phyloP scores from a whole-genome alignment of 2,329 filamentous ascomycete genomes.

The Fusarium napiforme region DNA sequence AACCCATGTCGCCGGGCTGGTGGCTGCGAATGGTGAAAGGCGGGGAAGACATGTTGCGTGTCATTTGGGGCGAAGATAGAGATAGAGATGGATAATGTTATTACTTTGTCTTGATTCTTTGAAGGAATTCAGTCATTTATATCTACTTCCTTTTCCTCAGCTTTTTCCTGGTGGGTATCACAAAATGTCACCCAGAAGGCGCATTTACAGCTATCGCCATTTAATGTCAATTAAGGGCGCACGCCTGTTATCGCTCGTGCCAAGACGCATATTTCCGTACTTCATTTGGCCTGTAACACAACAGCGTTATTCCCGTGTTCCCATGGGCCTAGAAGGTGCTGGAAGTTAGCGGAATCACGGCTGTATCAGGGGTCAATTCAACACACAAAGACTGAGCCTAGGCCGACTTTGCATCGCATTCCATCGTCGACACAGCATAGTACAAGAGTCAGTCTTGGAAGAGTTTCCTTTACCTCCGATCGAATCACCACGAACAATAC shows the following conservation, averaged over 20 bases:
- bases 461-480: rapidly evolving
- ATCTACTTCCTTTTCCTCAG: no score
- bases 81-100: no score
- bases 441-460: neutral
- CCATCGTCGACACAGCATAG: rapidly evolving
- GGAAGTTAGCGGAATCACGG: rapidly evolving
- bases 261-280: neutral
- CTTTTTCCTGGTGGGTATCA: neutral
- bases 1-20: slow-evolving; percentile 1
- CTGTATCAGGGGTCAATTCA: neutral
- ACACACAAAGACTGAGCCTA: neutral
- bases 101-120: no score
- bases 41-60: neutral
- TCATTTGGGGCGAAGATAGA: neutral
- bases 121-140: no score
- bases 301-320: neutral
- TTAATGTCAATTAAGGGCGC: neutral
- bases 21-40: neutral
- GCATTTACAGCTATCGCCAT: neutral
- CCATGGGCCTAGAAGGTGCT: rapidly evolving
- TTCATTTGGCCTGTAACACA: rapidly evolving
- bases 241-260: no score
- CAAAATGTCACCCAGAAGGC: neutral
- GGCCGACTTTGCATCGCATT: neutral
- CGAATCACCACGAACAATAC: rapidly evolving